A percentile compares a stretch with the other conserved stretches of the same genome.
Conservation (phyloP, 1,284 basidiomycete species). For the Thecaphora frezii region DNA sequence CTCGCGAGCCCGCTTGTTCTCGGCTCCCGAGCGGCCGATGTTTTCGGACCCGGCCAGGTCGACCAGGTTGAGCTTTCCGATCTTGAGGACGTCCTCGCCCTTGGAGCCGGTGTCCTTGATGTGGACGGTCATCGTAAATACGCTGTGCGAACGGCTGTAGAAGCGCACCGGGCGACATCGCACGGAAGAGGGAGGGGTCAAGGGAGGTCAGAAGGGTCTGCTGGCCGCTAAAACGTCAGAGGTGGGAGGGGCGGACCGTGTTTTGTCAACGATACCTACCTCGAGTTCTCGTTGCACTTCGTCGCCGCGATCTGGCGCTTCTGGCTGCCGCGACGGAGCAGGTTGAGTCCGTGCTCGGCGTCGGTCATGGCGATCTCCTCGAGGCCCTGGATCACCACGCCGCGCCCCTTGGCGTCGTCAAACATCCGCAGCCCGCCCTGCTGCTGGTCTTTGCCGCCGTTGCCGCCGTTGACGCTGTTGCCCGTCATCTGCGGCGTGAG, state of each 20-base stretch:
- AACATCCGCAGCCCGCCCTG: constrained; percentile 66
- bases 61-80: constrained; percentile 95
- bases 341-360: constrained; percentile 78
- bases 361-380: constrained; percentile 86
- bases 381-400: constrained; percentile 89
- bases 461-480: constrained; percentile 4
- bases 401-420: constrained; percentile 73
- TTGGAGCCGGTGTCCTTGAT: constrained; percentile 76
- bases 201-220: too few species aligned
- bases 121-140: constrained; percentile 95
- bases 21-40: constrained; percentile 91
- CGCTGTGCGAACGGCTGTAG: constrained; percentile 85
- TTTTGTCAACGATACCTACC: constrained; percentile 59
- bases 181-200: neutral
- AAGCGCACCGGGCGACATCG: neutral
- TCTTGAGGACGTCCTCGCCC: constrained; percentile 82
- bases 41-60: constrained; percentile 97
- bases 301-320: constrained; percentile 92
- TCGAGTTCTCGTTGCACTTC: constrained; percentile 94
- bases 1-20: constrained; percentile 90
- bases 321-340: constrained; percentile 85
- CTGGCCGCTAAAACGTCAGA: too few species aligned
- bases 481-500: neutral
- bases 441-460: constrained; percentile 9
- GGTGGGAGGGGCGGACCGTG: constrained; percentile 8